phyloP scores from a whole-genome alignment of 2,329 filamentous ascomycete species.

The Teratosphaeria viscida region DNA sequence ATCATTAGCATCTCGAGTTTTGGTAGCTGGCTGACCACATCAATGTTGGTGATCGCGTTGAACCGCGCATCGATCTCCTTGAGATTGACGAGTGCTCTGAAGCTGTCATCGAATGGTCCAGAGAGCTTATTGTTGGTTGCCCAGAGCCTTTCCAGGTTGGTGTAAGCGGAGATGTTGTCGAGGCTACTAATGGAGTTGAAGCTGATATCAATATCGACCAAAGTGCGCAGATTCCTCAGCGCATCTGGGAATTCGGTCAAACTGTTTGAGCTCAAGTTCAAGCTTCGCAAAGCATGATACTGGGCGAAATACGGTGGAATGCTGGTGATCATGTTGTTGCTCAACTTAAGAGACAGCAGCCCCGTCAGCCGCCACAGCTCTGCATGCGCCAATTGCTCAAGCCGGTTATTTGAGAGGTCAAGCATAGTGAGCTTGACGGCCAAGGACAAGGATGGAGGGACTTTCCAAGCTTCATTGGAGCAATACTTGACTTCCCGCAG shows the following conservation, averaged over 20 bases:
- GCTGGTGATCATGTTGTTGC: slow-evolving; percentile 77
- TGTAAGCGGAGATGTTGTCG: slow-evolving; percentile 69
- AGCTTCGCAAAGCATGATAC: slow-evolving; percentile 66
- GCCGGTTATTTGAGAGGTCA: slow-evolving; percentile 86
- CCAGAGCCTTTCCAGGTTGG: slow-evolving; percentile 75
- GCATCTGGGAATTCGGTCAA: slow-evolving; percentile 77
- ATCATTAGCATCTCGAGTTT: slow-evolving; percentile 79
- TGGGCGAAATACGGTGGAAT: slow-evolving; percentile 73
- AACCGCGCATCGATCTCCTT: slow-evolving; percentile 92
- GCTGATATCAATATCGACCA: slow-evolving; percentile 90
- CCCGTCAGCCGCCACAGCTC: slow-evolving; percentile 65
- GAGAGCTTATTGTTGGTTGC: slow-evolving; percentile 89
- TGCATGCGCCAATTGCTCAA: slow-evolving; percentile 79
- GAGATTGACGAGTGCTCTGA: slow-evolving; percentile 63
- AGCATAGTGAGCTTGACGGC: slow-evolving; percentile 76
- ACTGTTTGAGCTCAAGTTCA: slow-evolving; percentile 92
- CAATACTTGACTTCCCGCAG: slow-evolving; percentile 92
- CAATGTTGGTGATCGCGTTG: slow-evolving; percentile 80
- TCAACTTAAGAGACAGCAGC: slow-evolving; percentile 79
- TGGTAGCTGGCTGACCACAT: slow-evolving; percentile 73
- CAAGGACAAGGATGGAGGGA: slow-evolving; percentile 74
- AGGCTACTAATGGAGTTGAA: slow-evolving; percentile 82
- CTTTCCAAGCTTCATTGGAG: slow-evolving; percentile 79
- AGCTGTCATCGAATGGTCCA: slow-evolving; percentile 58
- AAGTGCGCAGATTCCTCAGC: slow-evolving; percentile 66